Percentiles rank a stretch among this genome's conserved stretches.
Conservation (phyloP, 768 basidiomycete species). For the Lentinula raphanica region DNA sequence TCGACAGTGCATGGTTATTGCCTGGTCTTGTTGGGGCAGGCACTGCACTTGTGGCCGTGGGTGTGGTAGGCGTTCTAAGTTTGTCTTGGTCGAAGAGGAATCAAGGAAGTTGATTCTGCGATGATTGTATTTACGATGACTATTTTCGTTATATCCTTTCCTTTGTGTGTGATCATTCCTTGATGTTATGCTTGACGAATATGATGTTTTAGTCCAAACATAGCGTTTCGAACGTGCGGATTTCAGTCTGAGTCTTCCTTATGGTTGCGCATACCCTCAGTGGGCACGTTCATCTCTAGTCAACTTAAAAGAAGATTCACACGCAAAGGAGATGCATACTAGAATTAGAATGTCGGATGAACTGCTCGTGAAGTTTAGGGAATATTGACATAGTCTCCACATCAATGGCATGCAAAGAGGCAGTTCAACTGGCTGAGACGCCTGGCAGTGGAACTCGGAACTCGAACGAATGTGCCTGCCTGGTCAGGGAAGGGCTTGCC, state of each 20-base stretch:
- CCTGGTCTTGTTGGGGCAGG: conserved; percentile 79
- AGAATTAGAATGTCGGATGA: too few relatives aligned
- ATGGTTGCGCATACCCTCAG: too few relatives aligned
- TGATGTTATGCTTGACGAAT: background rate
- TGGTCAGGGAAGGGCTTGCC: background rate
- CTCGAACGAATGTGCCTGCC: background rate
- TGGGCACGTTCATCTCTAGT: too few relatives aligned
- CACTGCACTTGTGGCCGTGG: conserved; percentile 75
- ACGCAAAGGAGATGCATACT: too few relatives aligned
- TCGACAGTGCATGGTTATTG: conserved; percentile 77
- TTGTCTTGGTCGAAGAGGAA: conserved; percentile 65
- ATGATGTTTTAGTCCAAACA: background rate
- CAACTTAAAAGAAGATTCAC: too few relatives aligned
- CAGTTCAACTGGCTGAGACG: too few relatives aligned
- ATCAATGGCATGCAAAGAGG: background rate
- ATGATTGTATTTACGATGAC: background rate
- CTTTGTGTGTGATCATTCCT: background rate
- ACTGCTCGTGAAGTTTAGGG: too few relatives aligned
- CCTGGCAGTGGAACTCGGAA: too few relatives aligned
- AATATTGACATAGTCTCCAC: too few relatives aligned
- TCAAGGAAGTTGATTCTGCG: conserved; percentile 45
- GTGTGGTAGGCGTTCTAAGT: conserved; percentile 72
- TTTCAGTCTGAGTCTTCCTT: too few relatives aligned
- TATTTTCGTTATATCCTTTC: background rate
- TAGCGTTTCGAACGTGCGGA: background rate